Evolutionary conservation across 768 basidiomycete species (phyloP), one percentile per base, ranked within the genome.

Genomic region (Agaricus blazei): DNA sequence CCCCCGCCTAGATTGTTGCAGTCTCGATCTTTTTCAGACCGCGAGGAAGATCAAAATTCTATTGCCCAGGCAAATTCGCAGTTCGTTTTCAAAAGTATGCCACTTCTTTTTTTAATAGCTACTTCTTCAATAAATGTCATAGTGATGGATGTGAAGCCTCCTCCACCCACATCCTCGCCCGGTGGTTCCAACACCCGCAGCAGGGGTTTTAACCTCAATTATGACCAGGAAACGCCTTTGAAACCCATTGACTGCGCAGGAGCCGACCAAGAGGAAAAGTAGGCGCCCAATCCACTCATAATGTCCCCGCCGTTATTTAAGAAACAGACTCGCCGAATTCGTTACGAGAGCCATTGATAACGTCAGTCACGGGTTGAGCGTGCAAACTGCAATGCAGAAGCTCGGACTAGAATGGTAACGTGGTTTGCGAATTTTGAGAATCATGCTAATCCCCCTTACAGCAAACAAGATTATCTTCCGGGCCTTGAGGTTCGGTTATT

Each of bases 401-500:
- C 73, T 87, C 11, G 78, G 76, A 1, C 66, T 87, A 9, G 63
- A 68, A 63, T 69, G 74, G 84, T 85, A 51, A 68, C 23, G 24
- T n/a, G 14, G 46, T 23, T 49, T 11, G 26, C 38, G 9, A 11
- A 37, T 15, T 51, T 15, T 15, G 27, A 9, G 23, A 31, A 24
- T 9, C 29, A 14, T 34, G 11, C n/a, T 52, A 24, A 57, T 31
- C 11, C 29, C 41, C 27, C n/a, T 56, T 58, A 7, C 52, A 83
- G 80, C 58, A 64, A 77, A 27, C 73, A 74, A 43, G 83, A 87
- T 56, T 62, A 82, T 15, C 65, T 93, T 1, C 84, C 85, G 0
- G 88, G 88, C 0, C 69, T 92, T 58, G 83, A 84, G 63, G 80
- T 90, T 9, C 76, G 81, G 3, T 73, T 92, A 8, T 72, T 92